Evolutionary conservation across 192 early-diverging fungal genomes (phyloP), one percentile per base, ranked within the genome.

Genomic region (Fimicolochytrium jonesii): DNA sequence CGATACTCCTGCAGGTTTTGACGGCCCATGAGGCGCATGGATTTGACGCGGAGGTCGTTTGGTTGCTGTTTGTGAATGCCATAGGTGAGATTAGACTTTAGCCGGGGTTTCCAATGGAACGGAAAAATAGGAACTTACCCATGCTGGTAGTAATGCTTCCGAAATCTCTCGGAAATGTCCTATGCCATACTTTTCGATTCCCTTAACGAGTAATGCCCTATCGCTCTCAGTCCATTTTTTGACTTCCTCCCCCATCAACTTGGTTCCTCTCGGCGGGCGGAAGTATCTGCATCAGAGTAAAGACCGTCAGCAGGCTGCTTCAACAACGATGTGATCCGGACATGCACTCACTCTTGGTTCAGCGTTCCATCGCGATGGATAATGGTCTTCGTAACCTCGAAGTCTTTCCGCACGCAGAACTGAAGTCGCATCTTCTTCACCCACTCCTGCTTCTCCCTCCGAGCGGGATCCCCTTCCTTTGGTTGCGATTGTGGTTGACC

Each of bases 171-270:
- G 79, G 66, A 93, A 94, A 59, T 92, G 90, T 11, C 92, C 91
- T 66, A 94, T 91, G 10, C 91, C 92, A 49, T 90, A 75, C 51
- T 78, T 87, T 61, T 82, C 87, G 41, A 94, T 91, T 5, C 92
- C 91, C 48, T 88, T 76, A 31, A 92, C 84, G 28, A 94, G 71
- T 44, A 89, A 71, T 32, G 53, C 54, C 32, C 85, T 82, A 67
- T 94, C 89, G n/a, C 80, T 81, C 3, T 91, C 90, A 15, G 86
- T 89, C 91, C 91, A 93, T 70, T 90, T 89, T 45, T 90, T 80
- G 37, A 63, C 74, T 49, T 76, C 71, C 25, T 86, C 86, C 33
- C 66, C 57, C 50, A 73, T 69, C 3, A 77, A 65, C 26, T 75
- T 50, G 28, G 73, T 75, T 49, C 82, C 88, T 64, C 88, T 88